These are phyloP conservation scores for Tylopilus sp. DNA, from an alignment of 1,284 basidiomycete genomes.

Conservation along the genomic window DNA sequence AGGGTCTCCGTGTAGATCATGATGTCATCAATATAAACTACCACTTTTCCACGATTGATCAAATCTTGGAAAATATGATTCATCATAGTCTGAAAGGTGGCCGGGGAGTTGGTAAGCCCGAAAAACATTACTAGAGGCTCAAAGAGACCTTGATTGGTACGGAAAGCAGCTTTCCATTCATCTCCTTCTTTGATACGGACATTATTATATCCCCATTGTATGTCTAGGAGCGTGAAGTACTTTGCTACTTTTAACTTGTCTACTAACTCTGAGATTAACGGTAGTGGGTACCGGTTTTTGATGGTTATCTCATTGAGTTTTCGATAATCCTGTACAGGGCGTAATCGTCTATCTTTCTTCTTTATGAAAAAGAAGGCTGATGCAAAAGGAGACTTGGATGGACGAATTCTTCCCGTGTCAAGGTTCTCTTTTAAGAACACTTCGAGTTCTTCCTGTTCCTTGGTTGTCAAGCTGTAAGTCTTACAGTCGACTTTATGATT, in stretches of 20 bases:
- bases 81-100: background rate
- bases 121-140: background rate
- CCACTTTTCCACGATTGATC: background rate
- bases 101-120: background rate
- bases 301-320: background rate
- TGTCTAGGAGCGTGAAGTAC: background rate
- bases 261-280: background rate
- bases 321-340: no score
- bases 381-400: no score
- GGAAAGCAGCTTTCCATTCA: no score
- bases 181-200: no score
- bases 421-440: background rate
- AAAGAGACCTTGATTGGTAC: background rate
- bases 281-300: background rate
- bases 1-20: background rate
- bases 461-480: background rate
- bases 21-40: background rate
- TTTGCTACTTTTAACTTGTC: background rate
- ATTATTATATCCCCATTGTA: background rate
- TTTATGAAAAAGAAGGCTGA: no score
- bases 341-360: no score
- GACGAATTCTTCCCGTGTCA: no score
- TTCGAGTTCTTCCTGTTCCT: background rate
- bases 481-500: background rate
- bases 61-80: no score